Base-by-base conservation (phyloP, 78 protist species). In the Dictyostelium capitatum region DNA sequence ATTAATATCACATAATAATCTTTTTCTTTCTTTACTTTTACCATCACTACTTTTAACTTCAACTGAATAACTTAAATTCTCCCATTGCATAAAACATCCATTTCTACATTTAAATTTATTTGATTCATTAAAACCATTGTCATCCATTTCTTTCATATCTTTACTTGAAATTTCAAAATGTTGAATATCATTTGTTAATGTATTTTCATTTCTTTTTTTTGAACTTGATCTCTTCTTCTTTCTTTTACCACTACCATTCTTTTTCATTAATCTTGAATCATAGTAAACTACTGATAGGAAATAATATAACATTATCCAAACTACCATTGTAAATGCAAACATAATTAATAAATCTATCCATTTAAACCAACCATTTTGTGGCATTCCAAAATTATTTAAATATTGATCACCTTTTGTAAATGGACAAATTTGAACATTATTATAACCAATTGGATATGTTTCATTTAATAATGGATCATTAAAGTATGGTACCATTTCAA, bases 1-100 rank as follows among this genome's bases (percentile, higher is more conserved):
- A 69, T 92, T 92, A 57, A 92, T 92, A 20, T 51, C 87, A 48
- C 77, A 59, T 14, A 92, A 54, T 7, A 92, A 56, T 56, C 92
- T 32, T 30, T 25, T 12, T 32, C 70, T 37, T n/a, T n/a, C n/a
- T 80, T 19, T n/a, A 11, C 20, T 41, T 57, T 48, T 56, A 46
- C 43, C 70, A 47, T 80, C 85, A n/a, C n/a, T n/a, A 7, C n/a
- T 80, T 59, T 69, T 69, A 6, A 73, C 6, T 32, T 46, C 50
- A 7, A 32, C 80, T 57, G 56, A 64, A 53, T 92, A 92, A 19
- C 10, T 11, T 0, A 92, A 79, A 72, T 90, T 46, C 72, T 90
- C 62, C 91, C 89, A 90, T 77, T 82, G 91, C 89, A 90, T 65
- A 46, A 77, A 80, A 53, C 95, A 79, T 30, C 95, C 95, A 48